These are phyloP conservation scores for Phalaenopsis hybrid DNA, from an alignment of 116 monocot species.

Conservation along the genomic window DNA sequence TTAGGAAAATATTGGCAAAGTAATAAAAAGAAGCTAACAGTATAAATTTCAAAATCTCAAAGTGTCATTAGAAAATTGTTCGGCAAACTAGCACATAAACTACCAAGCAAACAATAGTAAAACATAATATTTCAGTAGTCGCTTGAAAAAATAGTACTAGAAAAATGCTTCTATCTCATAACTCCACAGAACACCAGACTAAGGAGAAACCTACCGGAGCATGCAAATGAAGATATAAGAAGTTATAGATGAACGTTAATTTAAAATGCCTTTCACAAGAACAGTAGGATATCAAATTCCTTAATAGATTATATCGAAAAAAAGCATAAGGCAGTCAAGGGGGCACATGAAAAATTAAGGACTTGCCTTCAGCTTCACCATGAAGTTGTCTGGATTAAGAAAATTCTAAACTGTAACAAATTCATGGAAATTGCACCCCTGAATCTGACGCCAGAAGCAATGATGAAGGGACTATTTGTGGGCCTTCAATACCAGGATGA, in stretches of 20 bases:
- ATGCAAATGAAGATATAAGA: neutral
- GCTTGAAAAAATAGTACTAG: neutral
- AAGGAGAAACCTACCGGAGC: neutral
- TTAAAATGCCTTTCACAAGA: neutral
- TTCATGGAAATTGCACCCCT: neutral
- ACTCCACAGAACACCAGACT: neutral
- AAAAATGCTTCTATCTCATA: too few relatives aligned
- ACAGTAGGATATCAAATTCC: neutral
- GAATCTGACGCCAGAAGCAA: neutral
- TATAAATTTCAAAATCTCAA: neutral
- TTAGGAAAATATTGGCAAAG: neutral
- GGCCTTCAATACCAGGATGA: neutral
- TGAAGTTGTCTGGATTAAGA: constrained; percentile 2
- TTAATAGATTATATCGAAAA: neutral
- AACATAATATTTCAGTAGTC: neutral
- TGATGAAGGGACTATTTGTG: neutral
- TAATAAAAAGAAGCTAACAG: neutral
- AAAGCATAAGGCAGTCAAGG: neutral
- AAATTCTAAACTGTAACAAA: neutral
- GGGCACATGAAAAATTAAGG: neutral
- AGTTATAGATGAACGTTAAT: neutral
- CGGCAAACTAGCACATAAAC: too few relatives aligned
- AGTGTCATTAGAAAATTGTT: too few relatives aligned
- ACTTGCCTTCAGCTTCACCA: neutral
- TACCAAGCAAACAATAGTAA: too few relatives aligned